Percentiles rank a stretch among this genome's conserved stretches.
phyloP scores from a whole-genome alignment of 2,329 filamentous ascomycete species.

The Bipolaris victoriae region DNA sequence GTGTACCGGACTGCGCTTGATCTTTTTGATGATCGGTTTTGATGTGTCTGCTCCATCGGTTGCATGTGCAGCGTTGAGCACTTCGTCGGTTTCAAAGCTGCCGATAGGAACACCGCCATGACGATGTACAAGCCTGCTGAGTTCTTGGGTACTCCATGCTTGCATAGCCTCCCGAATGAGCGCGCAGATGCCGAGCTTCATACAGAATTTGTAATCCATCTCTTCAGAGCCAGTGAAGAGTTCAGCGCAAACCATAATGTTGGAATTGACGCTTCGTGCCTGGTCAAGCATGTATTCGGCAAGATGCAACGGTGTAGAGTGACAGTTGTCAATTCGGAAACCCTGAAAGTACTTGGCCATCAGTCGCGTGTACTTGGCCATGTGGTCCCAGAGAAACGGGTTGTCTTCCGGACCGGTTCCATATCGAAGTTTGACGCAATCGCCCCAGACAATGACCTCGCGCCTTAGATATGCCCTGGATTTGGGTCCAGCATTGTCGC shows the following conservation, averaged over 20 bases:
- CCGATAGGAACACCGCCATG: conserved; percentile 94
- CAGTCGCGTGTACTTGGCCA: conserved; percentile 88
- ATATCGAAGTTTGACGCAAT: conserved; percentile 96
- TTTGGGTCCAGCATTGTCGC: conserved; percentile 88
- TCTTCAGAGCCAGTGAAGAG: conserved; percentile 95
- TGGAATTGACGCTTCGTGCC: conserved; percentile 83
- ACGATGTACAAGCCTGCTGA: conserved; percentile 89
- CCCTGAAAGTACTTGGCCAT: conserved; percentile 95
- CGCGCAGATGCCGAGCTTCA: conserved; percentile 86
- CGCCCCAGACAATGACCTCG: conserved; percentile 97
- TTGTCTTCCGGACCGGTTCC: conserved; percentile 80
- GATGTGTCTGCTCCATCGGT: conserved; percentile 32
- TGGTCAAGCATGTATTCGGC: conserved; percentile 95
- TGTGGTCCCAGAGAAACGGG: conserved; percentile 93
- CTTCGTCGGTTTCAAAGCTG: conserved; percentile 93
- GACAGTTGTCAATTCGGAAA: conserved; percentile 97
- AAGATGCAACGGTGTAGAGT: conserved; percentile 92
- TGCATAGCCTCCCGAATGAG: conserved; percentile 98
- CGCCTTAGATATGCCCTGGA: conserved; percentile 93
- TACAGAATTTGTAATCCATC: conserved; percentile 95
- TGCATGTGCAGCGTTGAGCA: conserved; percentile 65
- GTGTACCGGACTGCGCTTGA: conserved; percentile 87
- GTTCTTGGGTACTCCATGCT: conserved; percentile 91
- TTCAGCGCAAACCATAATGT: conserved; percentile 91
- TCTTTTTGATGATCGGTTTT: conserved; percentile 68